Evolutionary conservation across 148 eudicot species (phyloP).

Genomic region (Spergularia marina): DNA sequence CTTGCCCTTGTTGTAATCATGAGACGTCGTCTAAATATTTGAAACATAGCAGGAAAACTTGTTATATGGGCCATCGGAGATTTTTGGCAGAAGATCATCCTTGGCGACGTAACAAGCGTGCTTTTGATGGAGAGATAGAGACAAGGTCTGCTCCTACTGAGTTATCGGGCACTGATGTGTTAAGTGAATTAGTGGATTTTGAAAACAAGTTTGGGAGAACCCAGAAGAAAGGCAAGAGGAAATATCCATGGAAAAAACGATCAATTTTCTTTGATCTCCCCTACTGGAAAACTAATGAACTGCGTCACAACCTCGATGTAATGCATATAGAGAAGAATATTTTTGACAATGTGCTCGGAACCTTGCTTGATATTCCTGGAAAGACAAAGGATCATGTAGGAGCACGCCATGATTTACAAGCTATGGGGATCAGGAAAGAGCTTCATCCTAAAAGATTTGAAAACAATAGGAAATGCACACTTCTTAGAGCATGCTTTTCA

Average conservation of each 20-base stretch:
- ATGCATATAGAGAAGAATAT: slow-evolving; percentile 30
- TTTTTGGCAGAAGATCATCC: slow-evolving; percentile 11
- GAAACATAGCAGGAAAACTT: slow-evolving; percentile 1
- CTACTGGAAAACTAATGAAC: slow-evolving; percentile 2
- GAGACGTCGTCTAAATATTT: slow-evolving; percentile 7
- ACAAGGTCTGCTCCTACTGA: background rate
- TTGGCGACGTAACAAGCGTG: slow-evolving; percentile 6
- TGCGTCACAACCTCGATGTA: slow-evolving; percentile 23
- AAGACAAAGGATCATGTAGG: slow-evolving; percentile 23
- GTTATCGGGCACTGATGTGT: background rate
- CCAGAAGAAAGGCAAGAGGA: slow-evolving; percentile 1
- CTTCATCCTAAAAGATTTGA: background rate
- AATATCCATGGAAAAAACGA: background rate
- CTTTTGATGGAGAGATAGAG: slow-evolving; percentile 16
- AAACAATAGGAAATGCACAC: background rate
- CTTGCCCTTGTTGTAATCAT: slow-evolving; percentile 18
- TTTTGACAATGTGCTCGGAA: slow-evolving; percentile 16
- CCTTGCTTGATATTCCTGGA: slow-evolving; percentile 8
- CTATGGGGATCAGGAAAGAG: slow-evolving; percentile 4
- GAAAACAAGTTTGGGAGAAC: slow-evolving; percentile 7
- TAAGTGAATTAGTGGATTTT: background rate
- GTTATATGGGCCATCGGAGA: slow-evolving; percentile 16
- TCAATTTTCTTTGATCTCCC: slow-evolving; percentile 19
- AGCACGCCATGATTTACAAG: slow-evolving; percentile 14
- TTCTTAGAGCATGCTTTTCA: background rate